Evolutionary conservation across 169 alveolate species (phyloP), one percentile per base, ranked within the genome.

Genomic region (Eimeria zaria): DNA sequence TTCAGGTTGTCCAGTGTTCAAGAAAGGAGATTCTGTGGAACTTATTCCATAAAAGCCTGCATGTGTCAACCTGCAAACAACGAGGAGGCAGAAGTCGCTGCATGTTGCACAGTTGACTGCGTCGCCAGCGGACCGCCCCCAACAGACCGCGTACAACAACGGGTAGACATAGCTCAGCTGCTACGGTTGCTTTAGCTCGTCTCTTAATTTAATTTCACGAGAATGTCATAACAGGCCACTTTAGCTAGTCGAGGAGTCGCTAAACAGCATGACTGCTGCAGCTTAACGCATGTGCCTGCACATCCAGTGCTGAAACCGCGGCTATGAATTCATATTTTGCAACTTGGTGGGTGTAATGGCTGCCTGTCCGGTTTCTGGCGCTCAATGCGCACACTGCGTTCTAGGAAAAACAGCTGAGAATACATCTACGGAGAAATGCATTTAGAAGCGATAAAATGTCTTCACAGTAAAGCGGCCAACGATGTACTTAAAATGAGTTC

Each of bases 41-140:
- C 27, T 74, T 14, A 20, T 44, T 44, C 39, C 14, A 46, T 74
- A 41, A 74, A 74, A 74, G 16, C 11, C 60, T 24, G 33, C 39
- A 44, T 20, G 30, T 20, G 24, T 18, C 58, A 39, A 41, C n/a
- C 16, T 16, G 7, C 1, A 74, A 24, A 20, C 62, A 41, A 11
- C 39, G 33, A 74, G 22, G 5, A 8, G 8, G 39, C 58, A 44
- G 85, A 39, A 41, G 85, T 46, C 85, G 20, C 53, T 2, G n/a
- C 48, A 5, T 9, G 11, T 33, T 69, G 22, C 62, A 7, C 62
- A 74, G 39, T 12, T 20, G 62, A 20, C 60, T 0, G 46, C 85
- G 60, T 62, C 2, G 60, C 85, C 85, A 74, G 18, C 85, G 85
- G 85, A 74, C 85, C 62, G 85, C 60, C 58, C 22, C 4, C 85